These are phyloP conservation scores for Cicer cuneatum DNA, from an alignment of 306 rosid species.

Conservation along the genomic window DNA sequence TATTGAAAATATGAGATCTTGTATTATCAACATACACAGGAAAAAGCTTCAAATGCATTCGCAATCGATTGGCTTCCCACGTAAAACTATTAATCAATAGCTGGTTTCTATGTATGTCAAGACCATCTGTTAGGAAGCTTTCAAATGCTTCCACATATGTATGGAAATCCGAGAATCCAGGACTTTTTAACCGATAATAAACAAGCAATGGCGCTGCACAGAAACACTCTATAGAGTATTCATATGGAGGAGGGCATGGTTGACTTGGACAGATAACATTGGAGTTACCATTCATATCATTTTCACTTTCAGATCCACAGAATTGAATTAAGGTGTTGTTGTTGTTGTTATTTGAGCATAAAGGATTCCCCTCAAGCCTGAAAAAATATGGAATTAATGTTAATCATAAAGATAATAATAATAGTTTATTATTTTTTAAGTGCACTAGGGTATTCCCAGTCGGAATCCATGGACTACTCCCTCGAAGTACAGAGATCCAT, in stretches of 20 bases:
- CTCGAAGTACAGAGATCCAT: not conserved
- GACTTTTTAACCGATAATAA: conserved; percentile 86
- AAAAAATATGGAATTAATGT: conserved; percentile 30
- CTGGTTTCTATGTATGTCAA: conserved; percentile 52
- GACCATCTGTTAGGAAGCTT: conserved; percentile 59
- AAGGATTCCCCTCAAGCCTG: conserved; percentile 94
- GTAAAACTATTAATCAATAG: conserved; percentile 50
- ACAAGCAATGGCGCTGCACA: conserved; percentile 73
- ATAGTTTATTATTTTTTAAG: not conserved
- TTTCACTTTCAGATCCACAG: conserved; percentile 59
- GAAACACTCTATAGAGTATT: conserved; percentile 54
- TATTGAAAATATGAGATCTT: conserved; percentile 46
- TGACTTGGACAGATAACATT: conserved; percentile 48
- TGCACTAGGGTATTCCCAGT: no score
- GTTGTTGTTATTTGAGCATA: conserved; percentile 54
- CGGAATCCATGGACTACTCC: no score
- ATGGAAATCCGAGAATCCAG: conserved; percentile 71
- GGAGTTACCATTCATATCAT: conserved; percentile 31
- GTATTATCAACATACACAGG: conserved; percentile 53
- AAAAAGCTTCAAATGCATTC: conserved; percentile 71
- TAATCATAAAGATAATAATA: not conserved
- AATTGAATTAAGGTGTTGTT: conserved; percentile 43
- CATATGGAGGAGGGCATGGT: conserved; percentile 71
- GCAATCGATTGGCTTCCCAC: conserved; percentile 79
- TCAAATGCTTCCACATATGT: conserved; percentile 52